A percentile compares a stretch with the other conserved stretches of the same genome.
These are phyloP conservation scores for Malassezia yamatoensis DNA, from an alignment of 1,284 basidiomycete genomes.

Conservation along the genomic window DNA sequence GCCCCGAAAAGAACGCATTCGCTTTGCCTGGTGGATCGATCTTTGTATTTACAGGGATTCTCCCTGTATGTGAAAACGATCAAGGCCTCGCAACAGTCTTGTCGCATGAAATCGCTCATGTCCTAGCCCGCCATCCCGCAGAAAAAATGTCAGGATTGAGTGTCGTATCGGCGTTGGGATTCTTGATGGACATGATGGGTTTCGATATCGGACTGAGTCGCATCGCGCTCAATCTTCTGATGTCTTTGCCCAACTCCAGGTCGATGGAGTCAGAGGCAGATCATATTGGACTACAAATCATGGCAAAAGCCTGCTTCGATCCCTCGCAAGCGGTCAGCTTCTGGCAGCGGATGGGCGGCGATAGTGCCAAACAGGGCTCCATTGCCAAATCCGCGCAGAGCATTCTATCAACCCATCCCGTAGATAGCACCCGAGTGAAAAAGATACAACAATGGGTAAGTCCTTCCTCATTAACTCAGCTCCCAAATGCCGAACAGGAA, in stretches of 20 bases:
- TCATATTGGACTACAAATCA: conserved; percentile 46
- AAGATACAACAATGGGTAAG: conserved; percentile 33
- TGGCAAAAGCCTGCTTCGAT: conserved; percentile 63
- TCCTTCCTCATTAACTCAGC: neutral
- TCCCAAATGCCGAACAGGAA: neutral
- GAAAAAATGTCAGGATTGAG: conserved; percentile 44
- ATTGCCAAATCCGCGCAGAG: conserved; percentile 20
- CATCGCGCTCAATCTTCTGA: conserved; percentile 54
- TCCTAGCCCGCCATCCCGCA: conserved; percentile 44
- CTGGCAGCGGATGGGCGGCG: conserved; percentile 26
- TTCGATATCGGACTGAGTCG: conserved; percentile 34
- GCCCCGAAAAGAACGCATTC: conserved; percentile 65
- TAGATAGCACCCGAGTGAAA: conserved; percentile 26
- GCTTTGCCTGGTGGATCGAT: conserved; percentile 65
- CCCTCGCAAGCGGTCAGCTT: conserved; percentile 56
- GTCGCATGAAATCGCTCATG: conserved; percentile 75
- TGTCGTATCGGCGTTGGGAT: conserved; percentile 24
- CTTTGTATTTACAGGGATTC: conserved; percentile 74
- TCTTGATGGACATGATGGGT: conserved; percentile 28
- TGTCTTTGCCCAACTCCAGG: conserved; percentile 71
- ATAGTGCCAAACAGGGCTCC: conserved; percentile 7
- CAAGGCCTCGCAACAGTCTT: conserved; percentile 76
- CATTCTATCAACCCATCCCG: conserved; percentile 34
- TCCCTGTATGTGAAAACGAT: conserved; percentile 68
- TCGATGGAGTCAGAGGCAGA: conserved; percentile 66